Conservation (phyloP, 768 basidiomycete species). For the Boletus fagicola region DNA sequence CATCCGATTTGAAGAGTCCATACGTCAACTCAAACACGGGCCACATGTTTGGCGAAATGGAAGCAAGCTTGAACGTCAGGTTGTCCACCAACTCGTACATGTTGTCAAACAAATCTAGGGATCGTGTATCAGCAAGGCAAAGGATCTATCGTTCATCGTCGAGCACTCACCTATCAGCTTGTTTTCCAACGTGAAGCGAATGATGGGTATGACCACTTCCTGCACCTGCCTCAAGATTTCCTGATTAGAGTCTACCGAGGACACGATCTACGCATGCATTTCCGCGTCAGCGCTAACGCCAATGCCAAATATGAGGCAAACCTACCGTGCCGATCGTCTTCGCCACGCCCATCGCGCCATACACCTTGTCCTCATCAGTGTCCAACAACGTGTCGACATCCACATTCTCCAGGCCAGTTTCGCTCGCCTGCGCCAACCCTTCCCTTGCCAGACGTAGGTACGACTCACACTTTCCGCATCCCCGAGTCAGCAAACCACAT, state of each 20-base stretch:
- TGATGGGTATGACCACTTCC: conserved; percentile 76
- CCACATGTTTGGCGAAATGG: conserved; percentile 84
- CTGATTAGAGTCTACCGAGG: conserved; percentile 66
- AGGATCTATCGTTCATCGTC: too few relatives aligned
- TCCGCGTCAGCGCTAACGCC: background rate
- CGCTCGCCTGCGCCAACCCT: conserved; percentile 49
- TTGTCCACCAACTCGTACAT: conserved; percentile 84
- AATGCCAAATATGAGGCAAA: conserved; percentile 1
- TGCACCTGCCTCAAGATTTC: conserved; percentile 80
- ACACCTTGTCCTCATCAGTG: conserved; percentile 81
- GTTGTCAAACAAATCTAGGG: conserved; percentile 78
- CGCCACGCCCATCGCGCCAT: conserved; percentile 82
- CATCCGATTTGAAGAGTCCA: conserved; percentile 77
- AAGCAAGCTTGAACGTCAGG: conserved; percentile 75
- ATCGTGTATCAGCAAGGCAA: background rate
- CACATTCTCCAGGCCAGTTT: conserved; percentile 45
- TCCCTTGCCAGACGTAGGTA: conserved; percentile 80
- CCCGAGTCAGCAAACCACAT: background rate
- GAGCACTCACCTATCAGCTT: conserved; percentile 64
- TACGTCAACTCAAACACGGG: conserved; percentile 82
- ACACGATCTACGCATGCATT: conserved; percentile 56
- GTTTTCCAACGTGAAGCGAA: conserved; percentile 72
- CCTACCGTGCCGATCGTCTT: conserved; percentile 81
- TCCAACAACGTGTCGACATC: conserved; percentile 59
- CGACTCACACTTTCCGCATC: conserved; percentile 61